Evolutionary conservation across 208 protist species (phyloP).

Genomic region (Trypanosoma boissoni): DNA sequence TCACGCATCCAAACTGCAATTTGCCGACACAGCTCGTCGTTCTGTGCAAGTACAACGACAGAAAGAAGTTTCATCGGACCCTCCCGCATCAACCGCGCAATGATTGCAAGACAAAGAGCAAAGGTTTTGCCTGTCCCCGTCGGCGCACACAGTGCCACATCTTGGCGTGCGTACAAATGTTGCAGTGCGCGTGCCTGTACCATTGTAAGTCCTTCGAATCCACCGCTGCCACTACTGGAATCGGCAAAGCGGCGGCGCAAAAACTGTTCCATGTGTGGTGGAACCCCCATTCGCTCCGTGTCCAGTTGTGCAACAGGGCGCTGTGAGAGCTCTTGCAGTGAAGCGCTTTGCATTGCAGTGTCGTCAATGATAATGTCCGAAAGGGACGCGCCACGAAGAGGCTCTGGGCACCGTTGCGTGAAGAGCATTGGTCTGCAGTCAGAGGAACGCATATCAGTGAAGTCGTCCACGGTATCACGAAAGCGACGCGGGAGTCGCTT

Average conservation of each 20-base stretch:
- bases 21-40: conserved; percentile 75
- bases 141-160: conserved; percentile 86
- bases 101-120: conserved; percentile 77
- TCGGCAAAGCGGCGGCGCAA: conserved; percentile 37
- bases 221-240: neutral
- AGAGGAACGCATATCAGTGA: conserved; percentile 67
- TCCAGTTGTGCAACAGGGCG: conserved; percentile 58
- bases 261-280: conserved; percentile 61
- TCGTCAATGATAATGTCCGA: conserved; percentile 64
- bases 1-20: conserved; percentile 78
- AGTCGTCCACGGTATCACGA: conserved; percentile 77
- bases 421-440: conserved; percentile 78
- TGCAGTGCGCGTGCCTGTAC: conserved; percentile 86
- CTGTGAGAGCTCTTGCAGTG: conserved; percentile 31
- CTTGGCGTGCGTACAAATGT: conserved; percentile 80
- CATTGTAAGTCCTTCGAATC: conserved; percentile 57
- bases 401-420: conserved; percentile 60
- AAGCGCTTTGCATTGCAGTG: conserved; percentile 19
- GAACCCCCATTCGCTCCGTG: conserved; percentile 82
- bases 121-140: conserved; percentile 90
- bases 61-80: conserved; percentile 88
- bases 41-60: conserved; percentile 71
- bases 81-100: conserved; percentile 80
- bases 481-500: conserved; percentile 71
- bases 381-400: conserved; percentile 59